phyloP scores from a whole-genome alignment of 2,329 filamentous ascomycete species.

The Tolypocladium endophyticum region DNA sequence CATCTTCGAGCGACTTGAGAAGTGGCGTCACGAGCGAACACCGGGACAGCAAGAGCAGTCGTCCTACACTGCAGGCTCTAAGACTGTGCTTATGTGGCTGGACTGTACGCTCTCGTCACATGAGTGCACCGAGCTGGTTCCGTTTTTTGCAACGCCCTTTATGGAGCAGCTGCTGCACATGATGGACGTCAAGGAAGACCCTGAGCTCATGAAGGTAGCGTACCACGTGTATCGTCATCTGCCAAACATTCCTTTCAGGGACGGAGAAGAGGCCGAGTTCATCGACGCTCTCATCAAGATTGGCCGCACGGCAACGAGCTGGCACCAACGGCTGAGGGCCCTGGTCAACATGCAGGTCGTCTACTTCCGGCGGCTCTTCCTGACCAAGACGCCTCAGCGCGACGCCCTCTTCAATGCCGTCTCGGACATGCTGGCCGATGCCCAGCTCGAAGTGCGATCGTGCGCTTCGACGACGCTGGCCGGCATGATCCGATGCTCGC shows the following conservation, averaged over 20 bases:
- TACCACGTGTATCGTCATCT: conserved; percentile 96
- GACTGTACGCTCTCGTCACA: conserved; percentile 84
- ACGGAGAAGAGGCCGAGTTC: conserved; percentile 75
- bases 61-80: conserved; percentile 89
- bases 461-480: conserved; percentile 88
- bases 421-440: conserved; percentile 87
- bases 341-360: conserved; percentile 98
- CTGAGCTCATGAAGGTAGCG: conserved; percentile 84
- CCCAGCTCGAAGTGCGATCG: conserved; percentile 86
- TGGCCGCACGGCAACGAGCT: conserved; percentile 71
- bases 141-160: conserved; percentile 83
- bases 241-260: conserved; percentile 86
- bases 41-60: conserved; percentile 90
- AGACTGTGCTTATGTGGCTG: conserved; percentile 92
- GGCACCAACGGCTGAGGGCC: conserved; percentile 91
- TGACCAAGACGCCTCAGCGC: conserved; percentile 66
- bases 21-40: conserved; percentile 74
- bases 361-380: conserved; percentile 92
- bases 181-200: conserved; percentile 99
- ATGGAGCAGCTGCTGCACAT: conserved; percentile 93
- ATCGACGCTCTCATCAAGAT: conserved; percentile 81
- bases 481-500: conserved; percentile 96
- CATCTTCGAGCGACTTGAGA: conserved; percentile 70
- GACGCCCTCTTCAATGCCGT: conserved; percentile 80
- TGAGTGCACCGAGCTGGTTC: conserved; percentile 82